Evolutionary conservation across 805 yeast species (phyloP).

Genomic region (Hanseniaspora opuntiae): DNA sequence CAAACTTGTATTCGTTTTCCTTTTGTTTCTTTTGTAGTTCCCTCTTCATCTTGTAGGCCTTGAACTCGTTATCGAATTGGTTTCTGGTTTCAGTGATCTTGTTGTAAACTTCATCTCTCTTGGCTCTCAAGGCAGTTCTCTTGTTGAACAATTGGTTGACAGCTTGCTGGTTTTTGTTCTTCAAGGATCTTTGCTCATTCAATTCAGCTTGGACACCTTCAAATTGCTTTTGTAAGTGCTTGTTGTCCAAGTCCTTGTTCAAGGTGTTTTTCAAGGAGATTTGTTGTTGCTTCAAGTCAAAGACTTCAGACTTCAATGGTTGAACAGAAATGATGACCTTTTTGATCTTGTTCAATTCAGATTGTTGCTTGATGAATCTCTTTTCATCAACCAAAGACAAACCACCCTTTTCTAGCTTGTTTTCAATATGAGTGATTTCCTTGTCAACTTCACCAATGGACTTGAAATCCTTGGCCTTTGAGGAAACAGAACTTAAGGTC

Average conservation of each 20-base stretch:
- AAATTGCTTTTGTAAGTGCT: slow-evolving; percentile 55
- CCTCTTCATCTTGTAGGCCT: slow-evolving; percentile 53
- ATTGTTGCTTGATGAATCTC: slow-evolving; percentile 70
- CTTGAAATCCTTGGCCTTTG: slow-evolving; percentile 49
- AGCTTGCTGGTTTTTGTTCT: slow-evolving; percentile 51
- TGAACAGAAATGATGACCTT: slow-evolving; percentile 65
- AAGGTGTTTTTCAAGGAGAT: slow-evolving; percentile 59
- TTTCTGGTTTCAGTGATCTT: slow-evolving; percentile 55
- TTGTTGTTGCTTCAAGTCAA: slow-evolving; percentile 62
- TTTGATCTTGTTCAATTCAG: slow-evolving; percentile 64
- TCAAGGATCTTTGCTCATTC: slow-evolving; percentile 47
- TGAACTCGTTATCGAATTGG: slow-evolving; percentile 63
- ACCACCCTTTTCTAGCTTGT: slow-evolving; percentile 59
- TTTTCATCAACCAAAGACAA: slow-evolving; percentile 86
- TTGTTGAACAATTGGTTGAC: slow-evolving; percentile 49
- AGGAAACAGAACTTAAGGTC: slow-evolving; percentile 23
- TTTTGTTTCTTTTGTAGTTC: slow-evolving; percentile 63
- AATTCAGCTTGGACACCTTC: slow-evolving; percentile 57
- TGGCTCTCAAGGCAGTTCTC: slow-evolving; percentile 53
- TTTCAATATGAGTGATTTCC: slow-evolving; percentile 54
- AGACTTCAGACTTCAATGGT: slow-evolving; percentile 64
- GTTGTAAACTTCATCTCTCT: slow-evolving; percentile 54
- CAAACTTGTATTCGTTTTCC: slow-evolving; percentile 39
- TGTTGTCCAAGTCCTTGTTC: slow-evolving; percentile 35
- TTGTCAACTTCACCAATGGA: slow-evolving; percentile 54